Percentiles rank a stretch among this genome's conserved stretches.
phyloP scores from a whole-genome alignment of 305 asterid species.

The Fraxinus ornus region DNA sequence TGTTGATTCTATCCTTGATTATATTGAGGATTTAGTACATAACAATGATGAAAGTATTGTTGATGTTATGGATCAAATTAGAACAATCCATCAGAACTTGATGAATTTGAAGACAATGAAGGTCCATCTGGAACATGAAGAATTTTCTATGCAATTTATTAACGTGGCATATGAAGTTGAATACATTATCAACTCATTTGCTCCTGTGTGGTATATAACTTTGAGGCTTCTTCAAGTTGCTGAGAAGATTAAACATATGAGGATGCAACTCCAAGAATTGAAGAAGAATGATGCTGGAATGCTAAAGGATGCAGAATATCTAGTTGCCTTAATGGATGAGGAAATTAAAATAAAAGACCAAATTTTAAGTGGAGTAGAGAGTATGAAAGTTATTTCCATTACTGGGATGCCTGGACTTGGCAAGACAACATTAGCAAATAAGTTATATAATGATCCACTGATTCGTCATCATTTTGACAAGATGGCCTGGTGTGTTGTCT shows the following conservation, averaged over 20 bases:
- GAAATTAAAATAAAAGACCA: too few species aligned
- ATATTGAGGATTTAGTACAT: neutral
- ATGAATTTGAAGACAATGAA: neutral
- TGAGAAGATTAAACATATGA: neutral
- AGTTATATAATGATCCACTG: neutral
- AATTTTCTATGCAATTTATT: neutral
- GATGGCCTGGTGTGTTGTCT: conserved; percentile 4
- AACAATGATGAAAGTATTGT: neutral
- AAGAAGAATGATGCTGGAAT: neutral
- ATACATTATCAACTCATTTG: conserved; percentile 13
- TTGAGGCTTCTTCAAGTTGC: conserved; percentile 13
- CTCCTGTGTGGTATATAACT: neutral
- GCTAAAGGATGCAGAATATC: neutral
- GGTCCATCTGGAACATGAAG: neutral
- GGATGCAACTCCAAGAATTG: neutral
- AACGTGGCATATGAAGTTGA: conserved; percentile 17
- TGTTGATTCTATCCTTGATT: neutral
- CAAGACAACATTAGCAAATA: conserved; percentile 21
- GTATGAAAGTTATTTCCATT: conserved; percentile 5
- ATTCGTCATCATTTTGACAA: neutral
- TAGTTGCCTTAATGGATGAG: too few species aligned
- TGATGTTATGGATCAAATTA: neutral
- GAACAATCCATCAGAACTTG: neutral
- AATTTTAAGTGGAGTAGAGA: too few species aligned
- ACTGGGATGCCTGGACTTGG: neutral